Evolutionary conservation across 495 filamentous ascomycete species (phyloP).

Genomic region (Aspergillus ostianus): DNA sequence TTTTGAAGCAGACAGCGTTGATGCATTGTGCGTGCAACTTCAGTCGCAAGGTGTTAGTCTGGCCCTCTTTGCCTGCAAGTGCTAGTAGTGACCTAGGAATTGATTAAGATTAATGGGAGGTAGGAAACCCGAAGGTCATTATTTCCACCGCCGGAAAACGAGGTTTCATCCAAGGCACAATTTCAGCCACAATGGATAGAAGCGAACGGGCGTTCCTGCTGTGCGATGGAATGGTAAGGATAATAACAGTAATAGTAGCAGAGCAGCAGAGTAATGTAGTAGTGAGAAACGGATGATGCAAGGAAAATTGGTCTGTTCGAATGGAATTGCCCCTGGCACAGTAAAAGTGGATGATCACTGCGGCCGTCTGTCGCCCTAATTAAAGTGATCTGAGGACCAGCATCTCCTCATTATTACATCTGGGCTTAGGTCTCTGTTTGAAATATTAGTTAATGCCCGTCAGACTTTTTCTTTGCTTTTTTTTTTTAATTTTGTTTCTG

Average conservation of each 20-base stretch:
- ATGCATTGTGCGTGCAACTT: constrained; percentile 38
- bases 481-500: constrained; percentile 1
- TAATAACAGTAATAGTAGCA: not conserved
- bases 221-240: constrained; percentile 3
- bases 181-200: constrained; percentile 23
- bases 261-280: not conserved
- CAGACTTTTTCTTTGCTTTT: not conserved
- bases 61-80: constrained; percentile 25
- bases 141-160: not conserved
- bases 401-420: constrained; percentile 9
- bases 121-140: constrained; percentile 1
- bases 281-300: constrained; percentile 10
- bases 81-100: constrained; percentile 15
- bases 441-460: not conserved
- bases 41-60: constrained; percentile 23
- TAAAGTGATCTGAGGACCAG: constrained; percentile 5
- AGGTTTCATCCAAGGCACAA: constrained; percentile 12
- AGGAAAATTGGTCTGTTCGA: constrained; percentile 12
- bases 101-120: constrained; percentile 1
- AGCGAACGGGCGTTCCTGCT: constrained; percentile 7
- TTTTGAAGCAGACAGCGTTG: constrained; percentile 20
- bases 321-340: constrained; percentile 1
- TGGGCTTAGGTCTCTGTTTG: not conserved
- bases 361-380: constrained; percentile 6
- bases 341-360: constrained; percentile 8